These are phyloP conservation scores for Apiospora rasikravindrae DNA, from an alignment of 2,329 filamentous ascomycete species.

Conservation along the genomic window DNA sequence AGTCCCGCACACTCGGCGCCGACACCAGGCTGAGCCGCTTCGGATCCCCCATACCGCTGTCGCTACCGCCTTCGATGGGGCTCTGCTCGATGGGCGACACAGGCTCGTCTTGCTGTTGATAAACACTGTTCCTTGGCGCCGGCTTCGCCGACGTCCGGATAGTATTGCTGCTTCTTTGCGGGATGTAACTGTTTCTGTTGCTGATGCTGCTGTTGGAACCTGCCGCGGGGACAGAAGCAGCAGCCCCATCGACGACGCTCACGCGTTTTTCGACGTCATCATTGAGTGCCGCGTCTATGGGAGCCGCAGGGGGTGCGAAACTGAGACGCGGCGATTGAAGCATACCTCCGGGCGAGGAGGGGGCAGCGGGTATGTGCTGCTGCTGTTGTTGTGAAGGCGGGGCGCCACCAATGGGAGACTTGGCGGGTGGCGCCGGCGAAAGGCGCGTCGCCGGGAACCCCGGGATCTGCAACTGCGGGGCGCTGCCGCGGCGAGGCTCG, in stretches of 20 bases:
- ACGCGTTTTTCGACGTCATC: constrained; percentile 23
- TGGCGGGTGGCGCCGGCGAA: constrained; percentile 22
- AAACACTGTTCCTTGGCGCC: neutral
- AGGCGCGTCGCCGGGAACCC: constrained; percentile 24
- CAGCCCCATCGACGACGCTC: constrained; percentile 13
- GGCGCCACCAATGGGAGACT: constrained; percentile 15
- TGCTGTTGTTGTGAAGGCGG: neutral
- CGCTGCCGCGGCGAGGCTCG: constrained; percentile 6
- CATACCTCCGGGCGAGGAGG: neutral
- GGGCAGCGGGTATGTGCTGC: neutral
- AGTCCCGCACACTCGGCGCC: neutral
- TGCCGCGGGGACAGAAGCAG: neutral
- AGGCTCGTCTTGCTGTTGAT: neutral
- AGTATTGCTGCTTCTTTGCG: neutral
- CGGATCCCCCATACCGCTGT: neutral
- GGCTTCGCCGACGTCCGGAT: neutral
- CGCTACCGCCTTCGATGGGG: neutral
- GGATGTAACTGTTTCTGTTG: neutral
- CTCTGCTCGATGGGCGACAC: neutral
- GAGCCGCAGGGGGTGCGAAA: constrained; percentile 30
- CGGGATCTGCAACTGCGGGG: constrained; percentile 5
- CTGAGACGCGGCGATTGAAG: constrained; percentile 32
- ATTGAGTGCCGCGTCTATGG: constrained; percentile 32
- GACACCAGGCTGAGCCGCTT: neutral
- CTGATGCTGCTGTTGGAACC: neutral